Conservation (phyloP, 2,329 filamentous ascomycete species). For the Grosmannia penicillata region DNA sequence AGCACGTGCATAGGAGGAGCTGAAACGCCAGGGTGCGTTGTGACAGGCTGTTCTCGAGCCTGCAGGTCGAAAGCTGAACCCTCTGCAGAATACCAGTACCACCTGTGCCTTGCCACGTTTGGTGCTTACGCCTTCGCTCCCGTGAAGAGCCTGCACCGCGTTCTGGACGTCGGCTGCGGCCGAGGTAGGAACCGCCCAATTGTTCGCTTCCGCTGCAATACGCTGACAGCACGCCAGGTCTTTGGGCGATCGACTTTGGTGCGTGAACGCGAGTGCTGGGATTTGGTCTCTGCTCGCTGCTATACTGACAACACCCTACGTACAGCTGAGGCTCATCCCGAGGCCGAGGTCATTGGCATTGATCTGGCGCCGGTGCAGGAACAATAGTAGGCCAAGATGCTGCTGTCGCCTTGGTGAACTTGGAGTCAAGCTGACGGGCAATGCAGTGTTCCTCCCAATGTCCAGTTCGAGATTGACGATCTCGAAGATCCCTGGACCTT, state of each 20-base stretch:
- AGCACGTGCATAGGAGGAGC: conserved; percentile 15
- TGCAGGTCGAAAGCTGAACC: neutral
- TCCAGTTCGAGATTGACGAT: conserved; percentile 15
- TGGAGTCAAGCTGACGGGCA: neutral
- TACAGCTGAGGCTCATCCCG: conserved; percentile 14
- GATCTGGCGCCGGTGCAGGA: conserved; percentile 14
- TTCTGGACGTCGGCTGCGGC: conserved; percentile 36
- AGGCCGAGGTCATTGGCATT: conserved; percentile 14
- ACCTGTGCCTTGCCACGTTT: conserved; percentile 25
- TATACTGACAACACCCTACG: neutral
- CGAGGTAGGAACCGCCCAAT: conserved; percentile 19
- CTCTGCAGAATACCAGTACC: conserved; percentile 18
- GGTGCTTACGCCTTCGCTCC: conserved; percentile 29
- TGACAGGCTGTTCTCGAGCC: neutral
- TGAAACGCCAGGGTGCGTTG: conserved; percentile 17
- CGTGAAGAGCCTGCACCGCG: conserved; percentile 22
- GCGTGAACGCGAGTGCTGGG: neutral
- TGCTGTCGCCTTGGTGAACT: neutral
- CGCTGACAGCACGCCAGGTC: conserved; percentile 8
- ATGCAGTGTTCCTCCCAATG: conserved; percentile 12
- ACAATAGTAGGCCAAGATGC: conserved; percentile 12
- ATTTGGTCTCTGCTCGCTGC: neutral
- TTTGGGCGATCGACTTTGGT: conserved; percentile 17
- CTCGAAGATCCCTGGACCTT: conserved; percentile 16
- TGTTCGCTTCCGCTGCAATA: too few species aligned